A percentile compares a stretch with the other conserved stretches of the same genome.
Conservation (phyloP, 768 basidiomycete genomes). For the Glaciozyma martinii region DNA sequence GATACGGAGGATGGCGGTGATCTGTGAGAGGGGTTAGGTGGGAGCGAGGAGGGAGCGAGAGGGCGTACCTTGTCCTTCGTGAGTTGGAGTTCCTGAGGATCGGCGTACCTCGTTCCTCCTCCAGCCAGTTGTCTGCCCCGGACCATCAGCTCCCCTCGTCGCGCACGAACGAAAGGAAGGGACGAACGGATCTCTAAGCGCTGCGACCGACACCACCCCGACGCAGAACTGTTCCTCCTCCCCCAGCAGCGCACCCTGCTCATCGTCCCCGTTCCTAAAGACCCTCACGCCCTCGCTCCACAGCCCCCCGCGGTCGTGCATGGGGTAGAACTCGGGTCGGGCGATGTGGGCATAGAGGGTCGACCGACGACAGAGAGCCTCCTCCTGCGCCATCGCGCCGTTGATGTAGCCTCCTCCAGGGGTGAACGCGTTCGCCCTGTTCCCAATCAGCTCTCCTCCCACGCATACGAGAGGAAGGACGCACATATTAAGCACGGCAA, state of each 20-base stretch:
- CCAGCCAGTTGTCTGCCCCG: neutral
- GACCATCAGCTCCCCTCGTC: neutral
- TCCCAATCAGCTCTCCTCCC: neutral
- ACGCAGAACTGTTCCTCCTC: neutral
- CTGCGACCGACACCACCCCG: neutral
- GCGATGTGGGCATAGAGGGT: constrained; percentile 7
- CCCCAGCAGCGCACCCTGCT: neutral
- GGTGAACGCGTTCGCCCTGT: neutral
- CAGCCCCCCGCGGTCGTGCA: neutral
- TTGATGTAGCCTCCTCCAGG: constrained; percentile 5
- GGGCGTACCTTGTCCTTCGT: neutral
- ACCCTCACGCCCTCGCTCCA: neutral
- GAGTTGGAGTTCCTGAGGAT: neutral
- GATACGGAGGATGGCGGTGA: constrained; percentile 2
- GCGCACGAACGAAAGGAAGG: neutral
- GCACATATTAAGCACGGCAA: constrained; percentile 1
- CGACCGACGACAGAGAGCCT: constrained; percentile 5
- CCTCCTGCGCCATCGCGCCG: constrained; percentile 7
- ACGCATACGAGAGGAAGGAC: neutral
- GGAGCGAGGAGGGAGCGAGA: neutral
- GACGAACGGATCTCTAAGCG: neutral
- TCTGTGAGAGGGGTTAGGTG: neutral
- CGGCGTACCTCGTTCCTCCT: neutral
- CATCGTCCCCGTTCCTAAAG: neutral
- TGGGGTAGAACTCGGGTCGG: neutral